Conservation (phyloP, 208 protist genomes). For the Wallacemonas collosoma region DNA sequence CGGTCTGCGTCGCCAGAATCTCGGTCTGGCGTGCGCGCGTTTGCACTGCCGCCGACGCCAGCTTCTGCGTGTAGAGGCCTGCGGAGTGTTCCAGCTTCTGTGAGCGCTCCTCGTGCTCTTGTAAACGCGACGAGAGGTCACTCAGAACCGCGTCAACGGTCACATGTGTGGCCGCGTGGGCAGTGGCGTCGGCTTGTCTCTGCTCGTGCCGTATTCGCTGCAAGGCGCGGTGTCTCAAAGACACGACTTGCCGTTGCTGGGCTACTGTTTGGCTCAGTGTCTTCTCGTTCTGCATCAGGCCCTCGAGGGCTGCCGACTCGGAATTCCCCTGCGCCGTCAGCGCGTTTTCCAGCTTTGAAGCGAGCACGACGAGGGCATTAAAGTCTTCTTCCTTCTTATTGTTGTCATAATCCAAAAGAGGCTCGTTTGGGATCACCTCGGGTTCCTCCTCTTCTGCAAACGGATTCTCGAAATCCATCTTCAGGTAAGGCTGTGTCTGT, state of each 20-base stretch:
- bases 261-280: constrained; percentile 2
- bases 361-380: constrained; percentile 64
- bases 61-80: constrained; percentile 3
- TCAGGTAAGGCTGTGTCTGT: background rate
- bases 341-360: constrained; percentile 29
- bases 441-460: constrained; percentile 73
- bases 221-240: background rate
- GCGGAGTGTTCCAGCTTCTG: constrained; percentile 16
- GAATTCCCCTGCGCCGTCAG: constrained; percentile 18
- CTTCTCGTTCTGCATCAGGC: background rate
- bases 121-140: constrained; percentile 8
- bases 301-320: background rate
- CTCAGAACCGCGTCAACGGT: background rate
- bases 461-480: constrained; percentile 75
- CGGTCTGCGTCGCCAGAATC: background rate
- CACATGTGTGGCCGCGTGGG: background rate
- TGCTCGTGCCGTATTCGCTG: background rate
- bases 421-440: constrained; percentile 28
- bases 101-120: constrained; percentile 5
- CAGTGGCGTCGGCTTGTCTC: background rate
- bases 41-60: background rate
- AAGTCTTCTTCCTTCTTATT: constrained; percentile 70
- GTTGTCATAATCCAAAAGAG: constrained; percentile 68
- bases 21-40: constrained; percentile 1
- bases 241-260: background rate